phyloP scores from a whole-genome alignment of 139 green algal genomes.

The Tetraselmis striata region DNA sequence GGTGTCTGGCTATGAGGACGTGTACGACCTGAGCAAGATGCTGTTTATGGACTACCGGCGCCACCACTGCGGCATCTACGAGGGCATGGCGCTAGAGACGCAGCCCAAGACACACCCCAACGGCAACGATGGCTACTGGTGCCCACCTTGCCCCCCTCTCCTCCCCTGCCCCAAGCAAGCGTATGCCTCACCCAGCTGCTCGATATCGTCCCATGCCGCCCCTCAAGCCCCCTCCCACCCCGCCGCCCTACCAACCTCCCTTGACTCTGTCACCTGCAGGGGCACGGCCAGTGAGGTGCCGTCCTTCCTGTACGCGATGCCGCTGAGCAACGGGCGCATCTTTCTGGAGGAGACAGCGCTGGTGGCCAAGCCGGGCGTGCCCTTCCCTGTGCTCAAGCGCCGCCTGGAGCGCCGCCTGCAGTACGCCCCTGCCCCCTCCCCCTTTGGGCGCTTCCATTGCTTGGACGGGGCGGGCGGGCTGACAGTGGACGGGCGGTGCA shows the following conservation, averaged over 20 bases:
- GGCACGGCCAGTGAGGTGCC: conserved; percentile 55
- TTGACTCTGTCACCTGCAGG: no score
- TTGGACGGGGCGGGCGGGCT: no score
- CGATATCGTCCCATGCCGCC: no score
- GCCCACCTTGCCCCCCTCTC: no score
- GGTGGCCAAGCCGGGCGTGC: conserved; percentile 67
- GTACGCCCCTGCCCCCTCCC: not conserved
- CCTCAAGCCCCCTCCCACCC: no score
- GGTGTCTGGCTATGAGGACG: conserved; percentile 43
- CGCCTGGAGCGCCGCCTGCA: conserved; percentile 54
- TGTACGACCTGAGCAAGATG: conserved; percentile 56
- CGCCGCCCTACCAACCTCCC: no score
- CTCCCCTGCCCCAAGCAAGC: no score
- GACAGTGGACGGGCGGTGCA: no score
- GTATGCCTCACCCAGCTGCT: no score
- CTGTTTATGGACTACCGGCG: conserved; percentile 86
- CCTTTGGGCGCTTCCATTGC: no score
- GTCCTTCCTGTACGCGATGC: conserved; percentile 81
- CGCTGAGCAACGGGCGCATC: conserved; percentile 42
- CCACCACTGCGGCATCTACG: conserved; percentile 71
- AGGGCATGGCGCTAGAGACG: conserved; percentile 20
- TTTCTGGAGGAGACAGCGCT: conserved; percentile 84
- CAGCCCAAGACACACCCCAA: conserved; percentile 51
- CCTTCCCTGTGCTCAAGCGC: conserved; percentile 69
- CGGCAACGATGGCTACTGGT: conserved; percentile 58